phyloP scores from a whole-genome alignment of 2,329 filamentous ascomycete genomes.

The Ascochyta rabiei region DNA sequence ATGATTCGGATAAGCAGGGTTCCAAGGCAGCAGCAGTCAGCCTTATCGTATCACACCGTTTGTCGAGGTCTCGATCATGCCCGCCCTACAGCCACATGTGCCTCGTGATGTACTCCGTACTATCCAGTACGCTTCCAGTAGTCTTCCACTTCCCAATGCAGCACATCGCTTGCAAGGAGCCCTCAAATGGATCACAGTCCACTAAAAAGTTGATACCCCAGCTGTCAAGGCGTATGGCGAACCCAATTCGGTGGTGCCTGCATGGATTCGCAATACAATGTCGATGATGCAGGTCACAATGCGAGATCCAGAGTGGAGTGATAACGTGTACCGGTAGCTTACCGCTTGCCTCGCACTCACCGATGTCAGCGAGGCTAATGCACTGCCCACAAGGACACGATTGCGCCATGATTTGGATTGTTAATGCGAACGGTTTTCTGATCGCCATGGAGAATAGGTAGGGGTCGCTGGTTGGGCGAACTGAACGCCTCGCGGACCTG shows the following conservation, averaged over 20 bases:
- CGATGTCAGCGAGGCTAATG: constrained; percentile 20
- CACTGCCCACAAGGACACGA: constrained; percentile 13
- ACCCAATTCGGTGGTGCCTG: constrained; percentile 10
- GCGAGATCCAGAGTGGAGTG: constrained; percentile 13
- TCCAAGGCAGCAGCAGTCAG: constrained; percentile 21
- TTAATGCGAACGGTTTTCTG: constrained; percentile 24
- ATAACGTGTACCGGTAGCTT: constrained; percentile 4
- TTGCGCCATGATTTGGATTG: constrained; percentile 26
- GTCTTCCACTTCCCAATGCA: background rate
- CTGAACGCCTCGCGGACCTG: constrained; percentile 25
- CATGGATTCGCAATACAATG: constrained; percentile 7
- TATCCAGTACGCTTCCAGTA: background rate
- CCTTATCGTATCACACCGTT: constrained; percentile 25
- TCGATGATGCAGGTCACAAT: constrained; percentile 15
- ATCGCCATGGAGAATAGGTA: constrained; percentile 1
- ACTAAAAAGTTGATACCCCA: background rate
- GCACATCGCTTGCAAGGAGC: constrained; percentile 2
- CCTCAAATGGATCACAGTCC: background rate
- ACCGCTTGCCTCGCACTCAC: constrained; percentile 12
- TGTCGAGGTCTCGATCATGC: background rate
- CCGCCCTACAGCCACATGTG: constrained; percentile 4
- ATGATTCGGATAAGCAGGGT: constrained; percentile 24
- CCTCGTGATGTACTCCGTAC: background rate
- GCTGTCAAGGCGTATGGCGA: background rate
- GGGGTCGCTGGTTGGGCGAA: constrained; percentile 19